Evolutionary conservation across 2,329 filamentous ascomycete genomes (phyloP), one percentile per base, ranked within the genome.

Genomic region (Elsinoe arachidis): DNA sequence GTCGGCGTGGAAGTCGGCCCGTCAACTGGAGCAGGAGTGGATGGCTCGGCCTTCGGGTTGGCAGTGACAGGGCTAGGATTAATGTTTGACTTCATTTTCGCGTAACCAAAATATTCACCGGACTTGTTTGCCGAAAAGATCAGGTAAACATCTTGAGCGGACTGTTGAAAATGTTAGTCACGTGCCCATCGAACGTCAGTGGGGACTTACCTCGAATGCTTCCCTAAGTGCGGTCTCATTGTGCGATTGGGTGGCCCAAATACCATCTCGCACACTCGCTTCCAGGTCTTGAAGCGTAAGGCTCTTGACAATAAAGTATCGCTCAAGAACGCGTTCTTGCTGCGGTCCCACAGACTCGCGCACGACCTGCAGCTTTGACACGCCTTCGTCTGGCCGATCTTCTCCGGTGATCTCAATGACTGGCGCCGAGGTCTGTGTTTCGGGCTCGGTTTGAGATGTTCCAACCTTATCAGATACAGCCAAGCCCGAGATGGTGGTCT

Each of bases 41-140:
- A 11, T n/a, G 52, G 35, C 26, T 46, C 30, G 7, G 38, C 47
- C 19, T 34, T 53, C 9, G 52, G 30, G 21, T 84, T 82, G 1
- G 85, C 81, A 0, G 79, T 78, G 15, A 61, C 41, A 10, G 86
- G 83, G 63, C 95, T 87, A 56, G 91, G 81, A 63, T 87, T 85
- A 65, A 96, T 95, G 3, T 84, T 77, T 19, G 92, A 96, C 9
- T 79, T 76, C 92, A 97, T 97, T 37, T 87, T 84, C 17, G 91
- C 92, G 67, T 95, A 96, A 17, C 92, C 92, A 72, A 93, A 96
- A 68, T 96, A 97, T 71, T 96, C 92, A 11, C 92, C 92, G 0
- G 92, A 96, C 67, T 96, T 96, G 72, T 97, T 97, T 11, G 92
- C 92, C 1, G 92, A 97, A 70, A 97, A 97, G 12, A 97, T 83